Evolutionary conservation across 176 grass and related monocot species (phyloP).

Genomic region (Aechmea fasciata): DNA sequence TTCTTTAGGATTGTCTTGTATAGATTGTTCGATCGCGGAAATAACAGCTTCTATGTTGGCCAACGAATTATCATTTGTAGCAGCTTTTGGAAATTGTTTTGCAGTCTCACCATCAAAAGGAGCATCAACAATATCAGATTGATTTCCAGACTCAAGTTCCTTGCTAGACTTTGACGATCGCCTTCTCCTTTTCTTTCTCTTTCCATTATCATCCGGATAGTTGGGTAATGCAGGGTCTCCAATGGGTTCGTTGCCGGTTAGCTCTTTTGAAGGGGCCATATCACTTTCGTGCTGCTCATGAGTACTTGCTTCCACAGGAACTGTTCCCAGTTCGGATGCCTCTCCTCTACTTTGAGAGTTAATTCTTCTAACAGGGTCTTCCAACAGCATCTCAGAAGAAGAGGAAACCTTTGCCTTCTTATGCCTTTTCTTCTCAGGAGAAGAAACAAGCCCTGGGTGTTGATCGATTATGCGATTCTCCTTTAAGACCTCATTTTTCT

Average conservation of each 20-base stretch:
- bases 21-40: conserved; percentile 24
- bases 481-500: conserved; percentile 21
- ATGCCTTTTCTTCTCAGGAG: conserved; percentile 30
- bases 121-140: not conserved
- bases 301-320: not conserved
- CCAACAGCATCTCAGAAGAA: conserved; percentile 24
- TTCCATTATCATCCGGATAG: conserved; percentile 34
- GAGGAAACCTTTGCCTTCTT: conserved; percentile 34
- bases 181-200: conserved; percentile 51
- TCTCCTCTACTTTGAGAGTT: conserved; percentile 11
- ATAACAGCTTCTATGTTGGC: conserved; percentile 13
- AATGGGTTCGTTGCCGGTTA: not conserved
- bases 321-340: conserved; percentile 13
- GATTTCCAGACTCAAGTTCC: conserved; percentile 25
- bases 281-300: not conserved
- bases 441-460: conserved; percentile 9
- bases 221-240: conserved; percentile 14
- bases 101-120: not conserved
- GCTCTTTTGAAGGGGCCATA: conserved; percentile 11
- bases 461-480: conserved; percentile 11
- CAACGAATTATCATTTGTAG: conserved; percentile 11
- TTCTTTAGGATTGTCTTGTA: conserved; percentile 16
- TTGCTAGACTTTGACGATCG: conserved; percentile 18
- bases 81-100: not conserved
- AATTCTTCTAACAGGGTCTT: conserved; percentile 25